phyloP scores from a whole-genome alignment of 192 early-diverging fungal species.

The Chytriomyces hyalinus region DNA sequence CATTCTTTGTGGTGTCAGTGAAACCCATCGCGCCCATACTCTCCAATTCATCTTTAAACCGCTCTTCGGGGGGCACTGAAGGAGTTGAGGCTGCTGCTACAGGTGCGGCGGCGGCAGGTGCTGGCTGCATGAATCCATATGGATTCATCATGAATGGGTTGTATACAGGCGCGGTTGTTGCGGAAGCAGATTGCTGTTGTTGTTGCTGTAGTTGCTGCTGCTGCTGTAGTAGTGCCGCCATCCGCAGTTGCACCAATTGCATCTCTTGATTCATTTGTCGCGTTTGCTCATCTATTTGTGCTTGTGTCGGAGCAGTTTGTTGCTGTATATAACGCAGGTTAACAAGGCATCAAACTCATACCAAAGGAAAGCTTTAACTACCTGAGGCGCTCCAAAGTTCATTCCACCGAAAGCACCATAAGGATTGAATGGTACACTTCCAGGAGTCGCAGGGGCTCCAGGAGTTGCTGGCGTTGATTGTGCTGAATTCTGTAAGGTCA shows the following conservation, averaged over 20 bases:
- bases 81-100: constrained; percentile 54
- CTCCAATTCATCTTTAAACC: constrained; percentile 69
- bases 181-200: neutral
- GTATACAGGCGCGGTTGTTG: neutral
- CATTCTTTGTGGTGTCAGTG: constrained; percentile 77
- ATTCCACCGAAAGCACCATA: neutral
- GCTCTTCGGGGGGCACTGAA: constrained; percentile 74
- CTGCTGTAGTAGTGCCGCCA: neutral
- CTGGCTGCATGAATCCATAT: constrained; percentile 1
- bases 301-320: neutral
- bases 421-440: neutral
- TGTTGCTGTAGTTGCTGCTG: constrained; percentile 16
- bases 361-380: neutral
- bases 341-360: neutral
- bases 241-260: constrained; percentile 15
- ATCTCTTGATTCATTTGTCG: constrained; percentile 20
- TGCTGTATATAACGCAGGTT: neutral
- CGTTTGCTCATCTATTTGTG: neutral
- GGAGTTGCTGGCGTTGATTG: neutral
- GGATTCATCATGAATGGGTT: constrained; percentile 24
- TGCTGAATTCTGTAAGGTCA: neutral
- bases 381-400: neutral
- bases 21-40: constrained; percentile 87
- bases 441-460: neutral
- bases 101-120: constrained; percentile 12